Conservation (phyloP, 2,329 filamentous ascomycete genomes). For the Passalora sequoiae region DNA sequence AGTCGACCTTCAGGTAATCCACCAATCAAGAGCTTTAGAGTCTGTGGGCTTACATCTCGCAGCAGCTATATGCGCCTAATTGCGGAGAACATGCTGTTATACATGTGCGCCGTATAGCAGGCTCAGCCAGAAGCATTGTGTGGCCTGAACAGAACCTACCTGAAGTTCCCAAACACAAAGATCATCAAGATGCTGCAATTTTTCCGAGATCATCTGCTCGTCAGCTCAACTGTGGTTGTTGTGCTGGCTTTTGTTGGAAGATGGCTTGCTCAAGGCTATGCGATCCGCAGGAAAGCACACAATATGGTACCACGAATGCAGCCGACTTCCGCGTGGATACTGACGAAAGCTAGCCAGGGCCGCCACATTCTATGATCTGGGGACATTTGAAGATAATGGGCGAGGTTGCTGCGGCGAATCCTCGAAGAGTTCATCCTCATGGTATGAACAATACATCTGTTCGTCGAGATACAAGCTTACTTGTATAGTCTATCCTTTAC, state of each 20-base stretch:
- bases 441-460: background rate
- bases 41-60: too few species aligned
- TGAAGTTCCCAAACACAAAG: background rate
- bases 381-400: constrained; percentile 11
- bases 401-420: constrained; percentile 1
- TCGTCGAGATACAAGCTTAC: background rate
- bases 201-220: background rate
- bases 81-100: too few species aligned
- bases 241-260: background rate
- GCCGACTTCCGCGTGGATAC: background rate
- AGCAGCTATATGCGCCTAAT: too few species aligned
- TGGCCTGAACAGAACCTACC: background rate
- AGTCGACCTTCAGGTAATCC: too few species aligned
- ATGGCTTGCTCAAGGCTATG: constrained; percentile 7
- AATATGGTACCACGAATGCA: constrained; percentile 2
- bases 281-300: constrained; percentile 3
- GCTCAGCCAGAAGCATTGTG: too few species aligned
- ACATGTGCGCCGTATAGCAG: too few species aligned
- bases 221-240: constrained; percentile 1
- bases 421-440: constrained; percentile 13
- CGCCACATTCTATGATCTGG: constrained; percentile 10
- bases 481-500: constrained; percentile 10
- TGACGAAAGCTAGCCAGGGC: constrained; percentile 5
- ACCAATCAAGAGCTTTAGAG: too few species aligned
- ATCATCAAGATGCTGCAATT: background rate